A percentile compares a stretch with the other conserved stretches of the same genome.
These are phyloP conservation scores for Clitopilus passeckerianus DNA, from an alignment of 768 basidiomycete species.

Conservation along the genomic window DNA sequence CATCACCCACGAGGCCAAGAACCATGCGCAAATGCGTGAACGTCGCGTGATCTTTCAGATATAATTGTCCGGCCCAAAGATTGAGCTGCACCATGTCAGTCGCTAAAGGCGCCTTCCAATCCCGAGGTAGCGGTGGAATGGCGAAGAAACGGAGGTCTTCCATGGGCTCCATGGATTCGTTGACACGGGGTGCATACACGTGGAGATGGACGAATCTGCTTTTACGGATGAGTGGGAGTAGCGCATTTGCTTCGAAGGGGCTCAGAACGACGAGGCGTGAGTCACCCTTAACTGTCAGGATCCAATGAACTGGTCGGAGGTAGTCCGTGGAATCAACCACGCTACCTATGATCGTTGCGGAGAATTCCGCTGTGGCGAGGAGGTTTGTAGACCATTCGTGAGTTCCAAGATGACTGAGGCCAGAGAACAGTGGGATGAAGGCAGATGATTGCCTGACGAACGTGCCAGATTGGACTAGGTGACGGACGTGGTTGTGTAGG, in stretches of 20 bases:
- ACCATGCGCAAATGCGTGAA: too few relatives aligned
- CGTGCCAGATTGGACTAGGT: conserved; percentile 24
- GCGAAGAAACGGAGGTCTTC: conserved; percentile 29
- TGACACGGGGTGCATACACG: conserved; percentile 34
- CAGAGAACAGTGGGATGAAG: conserved; percentile 18
- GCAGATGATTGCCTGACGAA: conserved; percentile 8
- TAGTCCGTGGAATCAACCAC: conserved; percentile 19
- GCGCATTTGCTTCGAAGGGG: conserved; percentile 30
- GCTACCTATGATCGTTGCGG: conserved; percentile 16
- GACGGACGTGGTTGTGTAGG: conserved; percentile 18
- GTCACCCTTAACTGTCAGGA: conserved; percentile 20
- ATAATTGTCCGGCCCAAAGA: too few relatives aligned
- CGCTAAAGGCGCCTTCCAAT: conserved; percentile 7
- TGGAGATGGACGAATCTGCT: conserved; percentile 31
- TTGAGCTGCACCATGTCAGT: too few relatives aligned
- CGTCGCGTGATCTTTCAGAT: too few relatives aligned
- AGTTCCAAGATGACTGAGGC: conserved; percentile 7
- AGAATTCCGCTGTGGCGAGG: conserved; percentile 29
- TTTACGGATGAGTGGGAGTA: conserved; percentile 27
- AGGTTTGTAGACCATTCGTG: conserved; percentile 18
- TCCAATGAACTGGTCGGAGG: conserved; percentile 38
- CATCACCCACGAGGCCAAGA: too few relatives aligned
- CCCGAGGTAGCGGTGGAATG: conserved; percentile 17
- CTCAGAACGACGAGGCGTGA: conserved; percentile 30
- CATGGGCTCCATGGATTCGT: conserved; percentile 23